phyloP scores from a whole-genome alignment of 495 filamentous ascomycete genomes.

The Parathielavia hyrcaniae region DNA sequence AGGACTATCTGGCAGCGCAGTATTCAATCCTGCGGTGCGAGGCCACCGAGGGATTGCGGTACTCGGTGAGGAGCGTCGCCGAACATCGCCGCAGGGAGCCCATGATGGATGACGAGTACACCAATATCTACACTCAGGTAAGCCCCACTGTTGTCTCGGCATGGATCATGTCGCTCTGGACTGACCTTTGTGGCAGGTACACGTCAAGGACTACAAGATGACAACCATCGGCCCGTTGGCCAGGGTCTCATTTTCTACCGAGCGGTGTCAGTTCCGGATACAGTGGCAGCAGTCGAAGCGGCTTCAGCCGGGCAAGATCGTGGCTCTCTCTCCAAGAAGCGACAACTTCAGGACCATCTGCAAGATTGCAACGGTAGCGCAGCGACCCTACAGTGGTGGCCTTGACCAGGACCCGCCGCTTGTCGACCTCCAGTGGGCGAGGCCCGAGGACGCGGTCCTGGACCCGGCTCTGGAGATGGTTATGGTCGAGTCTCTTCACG shows the following conservation, averaged over 20 bases:
- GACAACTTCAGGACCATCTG: constrained; percentile 63
- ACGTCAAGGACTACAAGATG: constrained; percentile 57
- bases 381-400: constrained; percentile 52
- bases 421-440: constrained; percentile 69
- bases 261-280: constrained; percentile 60
- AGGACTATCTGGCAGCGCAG: constrained; percentile 55
- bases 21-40: constrained; percentile 65
- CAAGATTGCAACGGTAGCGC: constrained; percentile 66
- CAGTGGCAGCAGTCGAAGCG: constrained; percentile 72
- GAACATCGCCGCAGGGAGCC: constrained; percentile 36
- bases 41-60: constrained; percentile 51
- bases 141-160: constrained; percentile 15
- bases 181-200: constrained; percentile 48
- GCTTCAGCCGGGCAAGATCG: constrained; percentile 59
- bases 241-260: constrained; percentile 64
- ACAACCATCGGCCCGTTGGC: constrained; percentile 56
- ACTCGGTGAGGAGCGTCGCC: constrained; percentile 42
- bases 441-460: constrained; percentile 52
- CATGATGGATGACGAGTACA: constrained; percentile 50
- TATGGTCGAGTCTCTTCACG: constrained; percentile 67
- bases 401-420: constrained; percentile 61
- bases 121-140: constrained; percentile 72
- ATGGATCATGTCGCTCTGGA: too few species aligned
- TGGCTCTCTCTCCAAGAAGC: constrained; percentile 59
- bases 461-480: constrained; percentile 66